Conservation (phyloP, 83 land plant genomes). For the Thuja plicata region DNA sequence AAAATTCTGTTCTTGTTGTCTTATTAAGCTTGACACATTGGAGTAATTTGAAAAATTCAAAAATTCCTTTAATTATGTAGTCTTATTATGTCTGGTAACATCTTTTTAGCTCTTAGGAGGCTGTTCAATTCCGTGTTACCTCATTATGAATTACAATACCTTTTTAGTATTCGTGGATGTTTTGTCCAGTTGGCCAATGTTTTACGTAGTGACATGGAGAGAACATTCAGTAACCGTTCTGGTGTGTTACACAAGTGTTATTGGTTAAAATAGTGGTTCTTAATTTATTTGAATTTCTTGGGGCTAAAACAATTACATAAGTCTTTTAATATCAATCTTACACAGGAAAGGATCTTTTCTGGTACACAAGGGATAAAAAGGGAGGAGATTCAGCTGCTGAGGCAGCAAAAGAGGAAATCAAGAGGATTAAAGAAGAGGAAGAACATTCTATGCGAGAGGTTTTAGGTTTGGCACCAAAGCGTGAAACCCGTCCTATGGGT, state of each 20-base stretch:
- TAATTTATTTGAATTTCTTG: neutral
- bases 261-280: neutral
- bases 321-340: neutral
- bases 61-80: neutral
- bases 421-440: slow-evolving; percentile 85
- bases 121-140: neutral
- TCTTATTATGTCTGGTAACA: neutral
- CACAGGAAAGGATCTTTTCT: slow-evolving; percentile 85
- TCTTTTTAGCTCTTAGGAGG: neutral
- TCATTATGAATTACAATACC: neutral
- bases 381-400: slow-evolving; percentile 32
- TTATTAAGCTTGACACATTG: neutral
- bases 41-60: neutral
- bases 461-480: slow-evolving; percentile 92
- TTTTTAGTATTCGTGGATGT: neutral
- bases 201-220: neutral
- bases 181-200: neutral
- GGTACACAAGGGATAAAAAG: slow-evolving; percentile 84
- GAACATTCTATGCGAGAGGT: slow-evolving; percentile 93
- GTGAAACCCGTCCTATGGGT: slow-evolving; percentile 57
- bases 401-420: slow-evolving; percentile 76
- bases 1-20: neutral
- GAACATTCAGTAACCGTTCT: neutral
- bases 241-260: neutral
- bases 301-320: neutral